Conservation (phyloP, 768 basidiomycete genomes). For the Leccinum rimulosum region DNA sequence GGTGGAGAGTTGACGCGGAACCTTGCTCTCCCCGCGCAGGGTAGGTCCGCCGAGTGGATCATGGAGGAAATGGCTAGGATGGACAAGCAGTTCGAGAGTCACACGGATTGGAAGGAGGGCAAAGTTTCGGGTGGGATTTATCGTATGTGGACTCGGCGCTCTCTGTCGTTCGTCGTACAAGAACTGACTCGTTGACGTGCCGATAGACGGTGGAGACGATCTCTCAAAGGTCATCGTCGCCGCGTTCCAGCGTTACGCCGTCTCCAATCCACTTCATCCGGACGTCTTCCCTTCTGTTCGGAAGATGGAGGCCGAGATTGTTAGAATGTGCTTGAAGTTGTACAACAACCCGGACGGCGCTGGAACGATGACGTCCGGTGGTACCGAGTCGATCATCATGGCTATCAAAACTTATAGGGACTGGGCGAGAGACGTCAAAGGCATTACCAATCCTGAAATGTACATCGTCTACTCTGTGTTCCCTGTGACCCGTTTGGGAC, state of each 20-base stretch:
- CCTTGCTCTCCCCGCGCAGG: constrained; percentile 60
- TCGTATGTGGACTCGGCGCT: constrained; percentile 49
- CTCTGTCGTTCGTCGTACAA: neutral
- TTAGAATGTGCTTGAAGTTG: constrained; percentile 81
- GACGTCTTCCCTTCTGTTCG: constrained; percentile 90
- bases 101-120: constrained; percentile 61
- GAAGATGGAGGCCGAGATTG: constrained; percentile 97
- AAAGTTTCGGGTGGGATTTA: constrained; percentile 86
- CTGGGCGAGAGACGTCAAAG: constrained; percentile 83
- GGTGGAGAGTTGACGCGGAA: constrained; percentile 63
- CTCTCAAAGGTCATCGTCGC: constrained; percentile 74
- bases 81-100: constrained; percentile 53
- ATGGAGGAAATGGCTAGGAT: constrained; percentile 75
- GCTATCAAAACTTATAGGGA: constrained; percentile 92
- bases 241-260: constrained; percentile 78
- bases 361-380: constrained; percentile 91
- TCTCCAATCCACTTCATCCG: constrained; percentile 90
- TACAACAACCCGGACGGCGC: constrained; percentile 85
- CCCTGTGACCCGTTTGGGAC: too few relatives aligned
- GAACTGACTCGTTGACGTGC: too few relatives aligned
- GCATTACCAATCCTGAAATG: constrained; percentile 93
- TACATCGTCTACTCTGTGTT: neutral
- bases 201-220: constrained; percentile 77
- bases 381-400: constrained; percentile 97
- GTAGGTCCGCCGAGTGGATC: constrained; percentile 72